phyloP scores from a whole-genome alignment of 495 filamentous ascomycete species.

The Neohortaea acidophila region DNA sequence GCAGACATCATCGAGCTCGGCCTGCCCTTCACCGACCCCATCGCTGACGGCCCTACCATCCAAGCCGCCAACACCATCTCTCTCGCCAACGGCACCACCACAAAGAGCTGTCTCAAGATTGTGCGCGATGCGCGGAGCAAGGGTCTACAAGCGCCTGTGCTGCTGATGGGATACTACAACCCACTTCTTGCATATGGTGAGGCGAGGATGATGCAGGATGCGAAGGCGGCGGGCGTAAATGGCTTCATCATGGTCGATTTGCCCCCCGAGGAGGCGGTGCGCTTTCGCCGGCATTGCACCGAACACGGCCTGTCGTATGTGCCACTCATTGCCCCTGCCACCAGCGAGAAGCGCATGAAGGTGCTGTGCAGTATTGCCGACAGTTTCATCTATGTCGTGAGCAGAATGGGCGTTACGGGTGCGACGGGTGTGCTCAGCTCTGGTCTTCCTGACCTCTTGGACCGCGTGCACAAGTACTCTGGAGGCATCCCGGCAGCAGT shows the following conservation, averaged over 20 bases:
- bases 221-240: slow-evolving; percentile 74
- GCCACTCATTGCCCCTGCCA: slow-evolving; percentile 85
- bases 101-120: slow-evolving; percentile 59
- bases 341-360: slow-evolving; percentile 84
- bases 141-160: slow-evolving; percentile 64
- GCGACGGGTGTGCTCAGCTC: slow-evolving; percentile 67
- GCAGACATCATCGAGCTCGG: slow-evolving; percentile 81
- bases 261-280: slow-evolving; percentile 89
- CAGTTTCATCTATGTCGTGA: slow-evolving; percentile 98
- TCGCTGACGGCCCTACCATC: slow-evolving; percentile 21
- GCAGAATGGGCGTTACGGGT: slow-evolving; percentile 91
- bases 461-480: slow-evolving; percentile 81
- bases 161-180: slow-evolving; percentile 99
- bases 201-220: slow-evolving; percentile 71
- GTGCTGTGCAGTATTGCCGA: slow-evolving; percentile 92
- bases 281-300: slow-evolving; percentile 73
- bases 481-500: slow-evolving; percentile 78
- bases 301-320: slow-evolving; percentile 70
- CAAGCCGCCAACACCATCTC: slow-evolving; percentile 58
- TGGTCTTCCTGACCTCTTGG: slow-evolving; percentile 63
- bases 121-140: slow-evolving; percentile 57
- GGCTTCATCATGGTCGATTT: slow-evolving; percentile 97
- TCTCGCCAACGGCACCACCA: slow-evolving; percentile 74
- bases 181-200: slow-evolving; percentile 86
- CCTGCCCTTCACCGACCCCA: slow-evolving; percentile 93